Evolutionary conservation across 495 filamentous ascomycete species (phyloP), one percentile per base, ranked within the genome.

Genomic region (Monascus purpureus): DNA sequence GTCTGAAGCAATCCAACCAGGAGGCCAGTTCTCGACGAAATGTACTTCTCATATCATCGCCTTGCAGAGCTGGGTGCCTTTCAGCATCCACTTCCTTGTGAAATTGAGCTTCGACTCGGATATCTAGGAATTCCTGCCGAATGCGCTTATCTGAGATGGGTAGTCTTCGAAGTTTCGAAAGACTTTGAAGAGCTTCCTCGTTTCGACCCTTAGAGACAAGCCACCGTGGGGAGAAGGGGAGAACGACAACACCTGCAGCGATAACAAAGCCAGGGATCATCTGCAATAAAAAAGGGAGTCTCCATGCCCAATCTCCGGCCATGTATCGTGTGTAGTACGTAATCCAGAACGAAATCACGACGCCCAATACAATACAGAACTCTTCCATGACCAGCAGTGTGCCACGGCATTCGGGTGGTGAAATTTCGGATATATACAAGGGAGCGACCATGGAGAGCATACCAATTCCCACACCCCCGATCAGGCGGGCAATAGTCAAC

Each of bases 391-490:
- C 63, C 6, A 73, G 48, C 8, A 72, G 49, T 0, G 61, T 55
- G 29, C 69, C 69, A 31, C 69, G 58, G 34, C 63, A 65, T 35
- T 70, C 65, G 0, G 69, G 67, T 4, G 71, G 68, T 29, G 64
- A 65, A 27, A 75, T 64, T 37, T 75, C 69, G 2, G 63, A 61
- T 22, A 71, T 68, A 36, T 76, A 73, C 32, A 76, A 46, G 0
- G 64, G 64, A 18, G 61, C 62, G 13, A 68, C 62, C 64, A 68
- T 68, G 8, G 53, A 58, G 28, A 65, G 40, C 68, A 70, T 71
- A 24, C 72, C 72, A 37, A 77, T 72, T 0, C 68, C 72, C 7
- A 73, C 29, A 29, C 73, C 73, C n/a, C 70, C 73, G 39, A 77
- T 67, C 17, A 73, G 49, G n/a, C 72, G 57, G 4, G 65, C 72